Conservation (phyloP, 768 basidiomycete genomes). For the Tulasnella sp. region DNA sequence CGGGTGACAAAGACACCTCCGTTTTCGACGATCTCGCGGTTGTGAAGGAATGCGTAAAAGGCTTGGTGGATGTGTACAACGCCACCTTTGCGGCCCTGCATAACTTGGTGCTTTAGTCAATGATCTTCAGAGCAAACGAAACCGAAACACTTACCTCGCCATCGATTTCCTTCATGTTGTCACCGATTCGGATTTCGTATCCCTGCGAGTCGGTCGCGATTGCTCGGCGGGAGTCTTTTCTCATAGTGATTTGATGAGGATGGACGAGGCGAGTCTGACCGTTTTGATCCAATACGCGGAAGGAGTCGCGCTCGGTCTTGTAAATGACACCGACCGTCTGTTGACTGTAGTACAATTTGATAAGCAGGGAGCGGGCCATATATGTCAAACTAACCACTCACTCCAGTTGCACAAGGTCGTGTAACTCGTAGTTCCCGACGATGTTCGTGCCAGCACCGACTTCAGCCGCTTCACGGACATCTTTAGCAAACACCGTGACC, state of each 20-base stretch:
- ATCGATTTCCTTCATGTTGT: constrained; percentile 86
- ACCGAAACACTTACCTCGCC: constrained; percentile 56
- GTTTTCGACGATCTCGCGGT: constrained; percentile 81
- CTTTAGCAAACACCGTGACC: constrained; percentile 96
- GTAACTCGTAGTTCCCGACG: constrained; percentile 88
- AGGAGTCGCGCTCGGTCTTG: constrained; percentile 91
- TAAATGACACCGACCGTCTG: constrained; percentile 96
- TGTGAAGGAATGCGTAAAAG: constrained; percentile 87
- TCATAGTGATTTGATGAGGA: constrained; percentile 91
- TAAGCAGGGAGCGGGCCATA: background rate
- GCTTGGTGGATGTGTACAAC: constrained; percentile 93
- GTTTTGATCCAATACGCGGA: constrained; percentile 93
- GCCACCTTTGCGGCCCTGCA: constrained; percentile 69
- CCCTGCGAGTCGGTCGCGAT: constrained; percentile 86
- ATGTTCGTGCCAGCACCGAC: constrained; percentile 85
- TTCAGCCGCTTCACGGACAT: constrained; percentile 93
- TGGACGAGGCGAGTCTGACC: constrained; percentile 80
- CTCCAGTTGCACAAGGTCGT: constrained; percentile 96
- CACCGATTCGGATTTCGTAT: constrained; percentile 73
- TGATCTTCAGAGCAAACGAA: background rate
- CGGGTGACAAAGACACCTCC: constrained; percentile 92
- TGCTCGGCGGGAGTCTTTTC: constrained; percentile 65
- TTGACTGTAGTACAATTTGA: constrained; percentile 41
- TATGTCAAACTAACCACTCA: constrained; percentile 31
- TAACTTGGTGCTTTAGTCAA: constrained; percentile 13